These are phyloP conservation scores for Aspergillus ellipticus DNA, from an alignment of 495 filamentous ascomycete species.

Conservation along the genomic window DNA sequence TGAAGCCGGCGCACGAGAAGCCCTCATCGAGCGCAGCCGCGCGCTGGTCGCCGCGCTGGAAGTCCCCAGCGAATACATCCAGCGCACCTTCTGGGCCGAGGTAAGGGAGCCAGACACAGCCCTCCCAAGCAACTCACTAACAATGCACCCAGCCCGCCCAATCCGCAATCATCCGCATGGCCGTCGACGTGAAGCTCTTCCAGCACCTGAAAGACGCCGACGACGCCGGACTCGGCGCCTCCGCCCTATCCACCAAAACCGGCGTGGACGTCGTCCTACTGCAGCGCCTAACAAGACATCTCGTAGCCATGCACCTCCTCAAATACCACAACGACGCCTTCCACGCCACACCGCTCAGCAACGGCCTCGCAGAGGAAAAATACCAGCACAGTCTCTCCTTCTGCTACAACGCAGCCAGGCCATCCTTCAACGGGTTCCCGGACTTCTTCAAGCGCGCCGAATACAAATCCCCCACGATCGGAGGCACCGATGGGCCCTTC, in stretches of 20 bases:
- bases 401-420: slow-evolving; percentile 24
- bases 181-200: slow-evolving; percentile 34
- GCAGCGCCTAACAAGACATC: slow-evolving; percentile 21
- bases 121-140: not conserved
- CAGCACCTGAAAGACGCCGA: slow-evolving; percentile 28
- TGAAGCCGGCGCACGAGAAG: slow-evolving; percentile 31
- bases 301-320: slow-evolving; percentile 24
- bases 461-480: slow-evolving; percentile 23
- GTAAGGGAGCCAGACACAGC: slow-evolving; percentile 13
- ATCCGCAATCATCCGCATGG: slow-evolving; percentile 33
- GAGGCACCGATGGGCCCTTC: slow-evolving; percentile 25
- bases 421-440: slow-evolving; percentile 28
- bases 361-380: slow-evolving; percentile 22
- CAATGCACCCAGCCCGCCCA: slow-evolving; percentile 26
- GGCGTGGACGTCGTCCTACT: slow-evolving; percentile 25
- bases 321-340: slow-evolving; percentile 19
- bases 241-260: slow-evolving; percentile 23
- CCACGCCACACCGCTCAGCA: slow-evolving; percentile 17
- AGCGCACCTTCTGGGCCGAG: slow-evolving; percentile 42
- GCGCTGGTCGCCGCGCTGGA: slow-evolving; percentile 28
- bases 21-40: slow-evolving; percentile 30
- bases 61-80: slow-evolving; percentile 34
- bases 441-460: slow-evolving; percentile 22
- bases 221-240: slow-evolving; percentile 17
- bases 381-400: slow-evolving; percentile 25